Evolutionary conservation across 192 early-diverging fungal genomes (phyloP), one percentile per base, ranked within the genome.

Genomic region (Chytriomyces confervae): DNA sequence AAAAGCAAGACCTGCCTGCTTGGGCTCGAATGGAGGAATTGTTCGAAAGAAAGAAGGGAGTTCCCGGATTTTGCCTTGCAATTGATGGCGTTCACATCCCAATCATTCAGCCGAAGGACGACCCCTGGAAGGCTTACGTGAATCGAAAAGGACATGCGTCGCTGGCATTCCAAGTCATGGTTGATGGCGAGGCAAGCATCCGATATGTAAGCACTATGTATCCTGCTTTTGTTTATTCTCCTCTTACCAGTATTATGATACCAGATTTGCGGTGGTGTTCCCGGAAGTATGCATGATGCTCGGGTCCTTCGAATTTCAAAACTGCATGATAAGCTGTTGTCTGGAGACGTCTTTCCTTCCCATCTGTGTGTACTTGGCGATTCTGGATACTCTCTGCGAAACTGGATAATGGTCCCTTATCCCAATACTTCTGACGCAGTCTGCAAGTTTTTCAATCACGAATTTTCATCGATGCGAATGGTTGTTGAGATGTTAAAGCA

Each of bases 61-160:
- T 27, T 20, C 0, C 10, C 1, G 66, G 5, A 1, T 67, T 67
- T 36, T 67, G 66, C 44, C 45, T 67, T n/a, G 69, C 49, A 0
- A 71, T 71, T 29, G 69, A 71, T 53, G 69, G 69, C 7, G 5
- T 60, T 13, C 69, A 71, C 45, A 53, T 71, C 13, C 50, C 18
- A 7, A 71, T 71, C 16, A 8, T 71, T 8, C 11, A 7, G 18
- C 69, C 49, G 13, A 18, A n/a, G n/a, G 45, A 53, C 50, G 50
- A 71, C 50, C 6, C 16, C 13, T 71, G 49, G 53, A 71, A 71
- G 16, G 47, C 49, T 11, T 71, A 53, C 67, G 47, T 69, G 29
- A 69, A 69, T 48, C 67, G 3, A 10, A 71, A 71, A 53, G 50
- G 69, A 7, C 53, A 53, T 9, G 53, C 49, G 1, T 57, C 49